Evolutionary conservation across 371 early-diverging fungal genomes (phyloP), one percentile per base, ranked within the genome.

Genomic region (Actinomucor elegans): DNA sequence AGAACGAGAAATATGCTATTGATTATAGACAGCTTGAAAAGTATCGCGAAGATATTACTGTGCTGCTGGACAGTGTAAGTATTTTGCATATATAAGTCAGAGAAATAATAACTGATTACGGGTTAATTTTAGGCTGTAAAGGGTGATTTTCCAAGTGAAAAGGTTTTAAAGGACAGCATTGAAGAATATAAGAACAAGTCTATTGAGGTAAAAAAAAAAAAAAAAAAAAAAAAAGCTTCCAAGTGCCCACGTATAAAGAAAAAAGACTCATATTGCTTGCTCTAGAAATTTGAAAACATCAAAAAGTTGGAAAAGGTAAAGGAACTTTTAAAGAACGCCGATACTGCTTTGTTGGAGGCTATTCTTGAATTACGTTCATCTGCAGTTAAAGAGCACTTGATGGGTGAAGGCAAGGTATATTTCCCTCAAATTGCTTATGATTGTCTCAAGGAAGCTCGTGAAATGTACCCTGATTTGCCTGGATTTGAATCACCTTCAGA

Each of bases 361-460:
- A 73, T 78, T 50, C 49, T 78, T 37, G 73, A 74, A 14, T 21
- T 75, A n/a, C 68, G 71, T 41, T 21, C 48, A 32, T 56, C 62
- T 6, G 46, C 45, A 12, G 26, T 46, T 4, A 62, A 61, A 15
- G 69, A 70, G 26, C 53, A 42, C 8, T 42, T 48, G 18, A 38
- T 67, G 40, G 56, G 47, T 2, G 55, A 52, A 26, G 77, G 77
- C 8, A 61, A 61, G 45, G 65, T 78, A 0, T 72, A 68, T 29
- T 78, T 78, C 43, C 78, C 78, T 14, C 48, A 78, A 15, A 32
- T 15, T 10, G 78, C 78, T 7, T 78, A 54, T 52, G 55, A 69
- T 5, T 61, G 67, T n/a, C 41, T 78, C 6, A 62, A 62, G 35
- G 57, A 68, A 26, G 75, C 75, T 1, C 70, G 78, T 9, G 61